Evolutionary conservation across 1,284 basidiomycete species (phyloP).

Genomic region (Boletus austroedulis): DNA sequence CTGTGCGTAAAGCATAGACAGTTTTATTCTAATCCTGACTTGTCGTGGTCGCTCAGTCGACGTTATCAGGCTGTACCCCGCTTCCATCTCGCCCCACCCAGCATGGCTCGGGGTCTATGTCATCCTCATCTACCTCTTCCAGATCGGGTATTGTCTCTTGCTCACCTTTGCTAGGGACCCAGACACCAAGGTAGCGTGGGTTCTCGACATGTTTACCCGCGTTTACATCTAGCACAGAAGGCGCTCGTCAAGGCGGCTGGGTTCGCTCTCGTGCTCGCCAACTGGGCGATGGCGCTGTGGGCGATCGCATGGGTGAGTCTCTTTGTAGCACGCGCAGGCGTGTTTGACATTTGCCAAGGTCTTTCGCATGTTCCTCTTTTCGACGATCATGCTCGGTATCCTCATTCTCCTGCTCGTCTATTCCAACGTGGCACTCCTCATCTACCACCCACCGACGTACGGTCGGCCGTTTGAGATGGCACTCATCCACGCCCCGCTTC

Average conservation of each 20-base stretch:
- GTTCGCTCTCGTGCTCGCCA: conserved; percentile 71
- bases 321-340: not conserved
- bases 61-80: conserved; percentile 58
- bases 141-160: conserved; percentile 79
- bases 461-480: conserved; percentile 59
- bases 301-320: conserved; percentile 72
- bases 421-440: conserved; percentile 62
- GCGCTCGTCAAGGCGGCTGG: conserved; percentile 77
- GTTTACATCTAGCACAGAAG: conserved; percentile 38
- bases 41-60: conserved; percentile 38
- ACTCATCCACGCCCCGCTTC: conserved; percentile 70
- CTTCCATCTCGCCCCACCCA: conserved; percentile 69
- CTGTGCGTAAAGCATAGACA: conserved; percentile 32
- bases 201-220: not conserved
- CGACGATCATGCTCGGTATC: conserved; percentile 61
- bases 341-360: conserved; percentile 39
- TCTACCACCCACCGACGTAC: conserved; percentile 60
- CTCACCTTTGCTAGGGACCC: conserved; percentile 68
- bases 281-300: conserved; percentile 83
- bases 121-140: conserved; percentile 54
- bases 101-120: conserved; percentile 68
- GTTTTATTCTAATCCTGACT: not conserved
- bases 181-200: conserved; percentile 67
- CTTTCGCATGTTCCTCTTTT: conserved; percentile 57
- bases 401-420: conserved; percentile 60